Base-by-base conservation (phyloP, 306 rosid genomes). In the Corylus americana region DNA sequence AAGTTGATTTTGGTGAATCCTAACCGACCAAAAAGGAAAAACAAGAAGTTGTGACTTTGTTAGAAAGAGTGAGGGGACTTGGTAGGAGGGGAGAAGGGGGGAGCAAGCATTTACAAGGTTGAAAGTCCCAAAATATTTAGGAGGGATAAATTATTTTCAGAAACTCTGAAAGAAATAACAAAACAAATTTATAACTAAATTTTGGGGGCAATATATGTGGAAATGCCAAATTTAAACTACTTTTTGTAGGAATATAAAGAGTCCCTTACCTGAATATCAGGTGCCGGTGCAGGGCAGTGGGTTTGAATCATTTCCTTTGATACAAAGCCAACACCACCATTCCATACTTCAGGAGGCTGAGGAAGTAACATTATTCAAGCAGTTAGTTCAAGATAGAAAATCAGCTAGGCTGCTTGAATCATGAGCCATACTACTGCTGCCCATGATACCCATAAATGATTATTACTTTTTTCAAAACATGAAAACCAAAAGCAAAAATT, bases 261-360 rank as follows among this genome's bases (percentile, higher is more conserved):
- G 17, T 77, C 55, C 49, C 72, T 81, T 84, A 91, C 99, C 98
- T 82, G 89, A 59, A 96, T 57, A 83, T 90, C 94, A 71, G 85
- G 63, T 20, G 94, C 89, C 1, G 98, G 96, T 39, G 97, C 87
- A 42, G 98, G 99, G 61, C 88, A 90, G 78, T 96, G 94, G 29
- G 88, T 45, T 85, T 96, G 89, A 87, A 96, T 93, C 92, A 93
- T 96, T 74, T 96, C 99, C 88, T 90, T 91, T 2, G 96, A 74
- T 49, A 96, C 93, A 74, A 93, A 96, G 64, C 98, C 99, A 31
- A 90, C 88, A n/a, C 98, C 99, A 0, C 99, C 98, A 51, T 85
- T 69, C 99, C 99, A 96, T 12, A 31, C 88, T 78, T 93, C 97
- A 9, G 98, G 98, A 82, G 99, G 98, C 99, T 96, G 81, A 55